Base-by-base conservation (phyloP, 2,329 filamentous ascomycete genomes). In the Conoideocrella luteorostrata region DNA sequence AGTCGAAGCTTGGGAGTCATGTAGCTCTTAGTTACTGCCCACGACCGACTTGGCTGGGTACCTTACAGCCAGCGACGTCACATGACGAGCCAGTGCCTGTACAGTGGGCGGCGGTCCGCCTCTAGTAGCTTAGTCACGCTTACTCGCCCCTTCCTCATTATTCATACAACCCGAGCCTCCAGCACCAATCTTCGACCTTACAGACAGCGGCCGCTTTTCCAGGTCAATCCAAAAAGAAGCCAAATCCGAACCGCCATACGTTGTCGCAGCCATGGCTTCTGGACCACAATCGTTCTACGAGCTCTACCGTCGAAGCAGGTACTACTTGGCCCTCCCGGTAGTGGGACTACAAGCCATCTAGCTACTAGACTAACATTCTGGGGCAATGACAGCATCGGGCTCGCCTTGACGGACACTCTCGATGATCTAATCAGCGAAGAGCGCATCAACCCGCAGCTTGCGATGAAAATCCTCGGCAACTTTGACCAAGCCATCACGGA, bases 271-370 rank as follows among this genome's bases (percentile, higher is more conserved):
- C 29, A 77, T 77, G 68, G 69, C 76, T 46, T 66, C 70, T 38
- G 68, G 64, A 49, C 66, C 65, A 50, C 75, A 79, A 63, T 76
- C 76, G 26, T 83, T 77, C 73, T 98, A 97, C 69, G 93, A 98
- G 79, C 83, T 98, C 61, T 98, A 98, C 69, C 88, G 93, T 59
- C 85, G 90, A 72, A 95, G 89, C 81, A 97, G 91, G 93, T 97
- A 88, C 22, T 11, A 9, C 18, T 13, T 9, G 12, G 18, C 36
- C n/a, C 28, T n/a, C 17, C 7, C 11, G 4, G 9, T 4, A 26
- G 12, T n/a, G 20, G 13, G 9, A 28, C 9, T 9, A 5, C 13
- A 20, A 36, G 4, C 13, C 13, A 13, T 4, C 28, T n/a, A 23
- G 12, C 13, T 7, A 17, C 2, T 21, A 43, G n/a, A 41, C 39